Percentiles rank a stretch among this genome's conserved stretches.
These are phyloP conservation scores for Hypericum androsaemum DNA, from an alignment of 345 rosid genomes.

Conservation along the genomic window DNA sequence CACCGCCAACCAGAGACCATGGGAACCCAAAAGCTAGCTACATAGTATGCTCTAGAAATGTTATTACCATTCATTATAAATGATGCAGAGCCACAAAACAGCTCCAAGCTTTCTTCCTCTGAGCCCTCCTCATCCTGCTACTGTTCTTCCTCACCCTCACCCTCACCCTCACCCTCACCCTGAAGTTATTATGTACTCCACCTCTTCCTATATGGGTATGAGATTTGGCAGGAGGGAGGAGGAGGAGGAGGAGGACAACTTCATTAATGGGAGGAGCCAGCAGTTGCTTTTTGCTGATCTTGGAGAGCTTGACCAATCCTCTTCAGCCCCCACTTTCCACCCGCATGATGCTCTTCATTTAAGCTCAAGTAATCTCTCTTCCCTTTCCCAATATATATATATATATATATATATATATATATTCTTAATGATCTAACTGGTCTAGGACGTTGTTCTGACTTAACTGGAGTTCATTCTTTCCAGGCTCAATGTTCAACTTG, in stretches of 20 bases:
- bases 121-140: no score
- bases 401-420: neutral
- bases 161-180: no score
- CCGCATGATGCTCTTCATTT: constrained; percentile 61
- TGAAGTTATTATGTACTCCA: no score
- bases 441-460: neutral
- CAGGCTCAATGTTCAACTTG: constrained; percentile 49
- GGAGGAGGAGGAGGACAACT: constrained; percentile 29
- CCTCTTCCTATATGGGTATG: no score
- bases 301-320: constrained; percentile 66
- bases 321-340: constrained; percentile 31
- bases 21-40: no score
- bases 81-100: no score
- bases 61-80: no score
- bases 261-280: constrained; percentile 18
- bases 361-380: constrained; percentile 53
- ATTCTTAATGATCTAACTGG: constrained; percentile 4
- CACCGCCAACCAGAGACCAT: no score
- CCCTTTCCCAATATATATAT: neutral
- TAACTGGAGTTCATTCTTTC: neutral
- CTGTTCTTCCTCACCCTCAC: no score
- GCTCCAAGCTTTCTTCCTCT: no score
- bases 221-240: constrained; percentile 19
- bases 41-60: no score
- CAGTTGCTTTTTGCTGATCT: constrained; percentile 43